These are phyloP conservation scores for Zymoseptoria tritici DNA, from an alignment of 2,329 filamentous ascomycete genomes.

Conservation along the genomic window DNA sequence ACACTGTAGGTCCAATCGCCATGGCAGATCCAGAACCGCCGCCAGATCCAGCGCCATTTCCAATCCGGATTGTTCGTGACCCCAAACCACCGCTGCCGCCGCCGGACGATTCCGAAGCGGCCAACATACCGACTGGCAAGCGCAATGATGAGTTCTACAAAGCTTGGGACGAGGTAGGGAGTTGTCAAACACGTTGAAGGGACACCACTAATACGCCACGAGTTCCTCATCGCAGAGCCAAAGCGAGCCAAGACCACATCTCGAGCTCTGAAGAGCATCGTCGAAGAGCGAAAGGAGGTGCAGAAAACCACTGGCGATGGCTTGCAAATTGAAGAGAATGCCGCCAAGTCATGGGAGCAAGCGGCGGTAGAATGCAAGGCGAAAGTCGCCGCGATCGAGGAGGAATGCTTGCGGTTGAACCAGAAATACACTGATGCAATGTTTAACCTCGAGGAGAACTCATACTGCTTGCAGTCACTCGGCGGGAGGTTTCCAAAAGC, in stretches of 20 bases:
- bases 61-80: constrained; percentile 21
- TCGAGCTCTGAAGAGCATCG: constrained; percentile 10
- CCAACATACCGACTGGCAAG: constrained; percentile 6
- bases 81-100: constrained; percentile 9
- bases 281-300: constrained; percentile 16
- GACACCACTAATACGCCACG: no score
- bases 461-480: constrained; percentile 25
- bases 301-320: constrained; percentile 15
- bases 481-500: constrained; percentile 14
- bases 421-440: constrained; percentile 81
- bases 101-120: constrained; percentile 1
- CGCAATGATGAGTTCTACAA: constrained; percentile 21
- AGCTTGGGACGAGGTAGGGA: constrained; percentile 21
- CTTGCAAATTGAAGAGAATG: constrained; percentile 21
- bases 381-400: constrained; percentile 51
- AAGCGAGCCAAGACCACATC: constrained; percentile 23
- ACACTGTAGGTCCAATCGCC: constrained; percentile 5
- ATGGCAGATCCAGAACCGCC: constrained; percentile 14
- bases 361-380: constrained; percentile 61
- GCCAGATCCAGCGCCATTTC: constrained; percentile 20
- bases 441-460: constrained; percentile 73
- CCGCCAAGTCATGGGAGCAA: constrained; percentile 57
- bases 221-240: constrained; percentile 24
- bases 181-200: neutral
- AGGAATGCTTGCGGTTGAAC: constrained; percentile 66